phyloP scores from a whole-genome alignment of 164 flowering plant genomes.

The Berberis thunbergii region DNA sequence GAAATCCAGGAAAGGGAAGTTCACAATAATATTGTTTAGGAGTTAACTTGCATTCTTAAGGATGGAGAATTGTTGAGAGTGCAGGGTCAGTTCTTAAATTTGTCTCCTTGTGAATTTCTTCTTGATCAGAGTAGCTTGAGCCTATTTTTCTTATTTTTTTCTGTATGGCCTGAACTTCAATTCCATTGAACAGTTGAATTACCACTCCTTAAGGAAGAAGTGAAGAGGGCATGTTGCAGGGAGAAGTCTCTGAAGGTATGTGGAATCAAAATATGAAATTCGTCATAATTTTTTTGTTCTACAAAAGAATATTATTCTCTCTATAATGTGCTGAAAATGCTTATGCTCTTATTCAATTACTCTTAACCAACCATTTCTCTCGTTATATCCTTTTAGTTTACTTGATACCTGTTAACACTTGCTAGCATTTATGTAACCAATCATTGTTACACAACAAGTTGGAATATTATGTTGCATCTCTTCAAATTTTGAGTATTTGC shows the following conservation, averaged over 20 bases:
- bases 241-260: conserved; percentile 61
- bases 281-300: neutral
- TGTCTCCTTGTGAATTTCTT: neutral
- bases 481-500: neutral
- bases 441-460: too few species aligned
- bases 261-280: neutral
- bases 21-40: conserved; percentile 46
- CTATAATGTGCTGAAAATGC: neutral
- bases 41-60: conserved; percentile 40
- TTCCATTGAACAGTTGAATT: conserved; percentile 46
- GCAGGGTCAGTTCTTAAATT: conserved; percentile 36
- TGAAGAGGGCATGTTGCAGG: conserved; percentile 76
- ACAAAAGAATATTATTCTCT: conserved; percentile 1
- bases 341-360: too few species aligned
- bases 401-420: too few species aligned
- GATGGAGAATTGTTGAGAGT: conserved; percentile 60
- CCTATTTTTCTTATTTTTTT: neutral
- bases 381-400: too few species aligned
- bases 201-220: conserved; percentile 55
- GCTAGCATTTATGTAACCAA: too few species aligned
- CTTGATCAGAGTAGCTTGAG: neutral
- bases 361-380: too few species aligned
- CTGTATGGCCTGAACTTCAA: neutral
- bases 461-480: neutral
- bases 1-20: conserved; percentile 49